These are phyloP conservation scores for Chlorella variabilis DNA, from an alignment of 163 green algal species.

Conservation along the genomic window DNA sequence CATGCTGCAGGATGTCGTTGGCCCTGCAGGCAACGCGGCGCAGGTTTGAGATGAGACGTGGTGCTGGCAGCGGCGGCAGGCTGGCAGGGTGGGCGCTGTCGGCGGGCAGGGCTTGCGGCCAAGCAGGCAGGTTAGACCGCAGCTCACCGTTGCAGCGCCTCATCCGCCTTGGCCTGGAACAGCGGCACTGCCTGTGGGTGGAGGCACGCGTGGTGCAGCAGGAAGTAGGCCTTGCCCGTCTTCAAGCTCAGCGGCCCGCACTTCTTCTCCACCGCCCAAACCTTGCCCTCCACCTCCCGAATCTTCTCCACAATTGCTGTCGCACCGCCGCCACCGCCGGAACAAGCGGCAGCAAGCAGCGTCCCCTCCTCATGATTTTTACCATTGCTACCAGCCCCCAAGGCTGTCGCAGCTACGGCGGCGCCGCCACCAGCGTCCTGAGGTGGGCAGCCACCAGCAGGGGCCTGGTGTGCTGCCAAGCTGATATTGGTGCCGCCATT, in stretches of 20 bases:
- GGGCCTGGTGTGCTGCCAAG: no score
- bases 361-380: not conserved
- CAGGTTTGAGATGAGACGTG: no score
- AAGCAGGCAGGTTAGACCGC: not conserved
- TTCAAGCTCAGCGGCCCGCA: slow-evolving; percentile 21
- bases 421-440: not conserved
- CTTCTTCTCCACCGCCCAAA: slow-evolving; percentile 20
- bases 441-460: no score
- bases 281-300: slow-evolving; percentile 40
- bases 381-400: not conserved
- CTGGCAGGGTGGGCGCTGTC: no score
- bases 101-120: no score
- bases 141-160: slow-evolving; percentile 29
- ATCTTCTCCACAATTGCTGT: slow-evolving; percentile 10
- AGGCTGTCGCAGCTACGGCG: not conserved
- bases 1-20: not conserved
- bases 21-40: slow-evolving; percentile 11
- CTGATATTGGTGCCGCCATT: no score
- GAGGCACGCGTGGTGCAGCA: slow-evolving; percentile 43
- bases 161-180: not conserved
- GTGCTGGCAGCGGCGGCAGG: not conserved
- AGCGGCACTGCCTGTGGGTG: slow-evolving; percentile 4
- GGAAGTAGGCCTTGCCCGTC: slow-evolving; percentile 23
- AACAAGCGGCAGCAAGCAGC: not conserved
- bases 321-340: not conserved